Percentiles rank a stretch among this genome's conserved stretches.
These are phyloP conservation scores for Smithsoniella earleae DNA, from an alignment of 163 green algal genomes.

Conservation along the genomic window DNA sequence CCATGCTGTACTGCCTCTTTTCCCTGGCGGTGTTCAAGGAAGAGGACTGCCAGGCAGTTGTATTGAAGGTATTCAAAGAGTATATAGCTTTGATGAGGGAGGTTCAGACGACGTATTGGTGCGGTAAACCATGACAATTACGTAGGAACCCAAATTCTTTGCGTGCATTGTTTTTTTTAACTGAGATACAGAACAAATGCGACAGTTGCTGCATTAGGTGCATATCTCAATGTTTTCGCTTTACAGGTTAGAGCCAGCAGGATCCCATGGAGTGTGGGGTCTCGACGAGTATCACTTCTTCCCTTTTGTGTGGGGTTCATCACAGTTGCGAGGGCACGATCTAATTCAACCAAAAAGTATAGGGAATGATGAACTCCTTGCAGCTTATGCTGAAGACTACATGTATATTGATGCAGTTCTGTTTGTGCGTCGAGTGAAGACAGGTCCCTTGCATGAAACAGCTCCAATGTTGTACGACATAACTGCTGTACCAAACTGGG, in stretches of 20 bases:
- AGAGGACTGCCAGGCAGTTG: slow-evolving; percentile 43
- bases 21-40: slow-evolving; percentile 60
- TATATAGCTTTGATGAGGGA: slow-evolving; percentile 90
- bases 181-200: neutral
- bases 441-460: slow-evolving; percentile 83
- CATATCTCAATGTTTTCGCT: no score
- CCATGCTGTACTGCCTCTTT: slow-evolving; percentile 84
- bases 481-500: slow-evolving; percentile 70
- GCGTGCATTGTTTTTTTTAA: slow-evolving; percentile 17
- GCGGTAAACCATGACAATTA: neutral
- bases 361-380: slow-evolving; percentile 65
- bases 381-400: slow-evolving; percentile 61
- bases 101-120: slow-evolving; percentile 84
- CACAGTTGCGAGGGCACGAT: slow-evolving; percentile 73
- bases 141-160: no score
- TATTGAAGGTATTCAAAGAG: slow-evolving; percentile 44
- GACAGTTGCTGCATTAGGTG: neutral
- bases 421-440: slow-evolving; percentile 90
- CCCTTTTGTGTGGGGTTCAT: slow-evolving; percentile 84
- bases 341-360: slow-evolving; percentile 74
- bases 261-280: slow-evolving; percentile 92
- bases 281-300: slow-evolving; percentile 99
- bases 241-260: slow-evolving; percentile 84
- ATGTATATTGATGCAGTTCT: slow-evolving; percentile 75
- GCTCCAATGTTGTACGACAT: slow-evolving; percentile 93